Evolutionary conservation across 2,329 filamentous ascomycete genomes (phyloP).

Genomic region (Macrophomina tecta): DNA sequence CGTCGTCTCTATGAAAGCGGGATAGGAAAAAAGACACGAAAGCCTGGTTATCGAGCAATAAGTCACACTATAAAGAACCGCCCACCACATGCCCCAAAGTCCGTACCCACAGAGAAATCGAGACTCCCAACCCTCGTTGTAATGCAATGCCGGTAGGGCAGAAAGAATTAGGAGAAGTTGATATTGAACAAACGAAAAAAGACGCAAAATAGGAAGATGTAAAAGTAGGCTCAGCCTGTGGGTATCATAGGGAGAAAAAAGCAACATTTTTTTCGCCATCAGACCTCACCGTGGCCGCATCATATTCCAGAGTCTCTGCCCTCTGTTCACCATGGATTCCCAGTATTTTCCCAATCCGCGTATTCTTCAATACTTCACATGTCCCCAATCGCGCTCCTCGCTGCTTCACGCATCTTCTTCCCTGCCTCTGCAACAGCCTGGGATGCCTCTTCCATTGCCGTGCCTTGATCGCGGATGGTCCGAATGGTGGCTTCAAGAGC

Average conservation of each 20-base stretch:
- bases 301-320: neutral
- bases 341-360: neutral
- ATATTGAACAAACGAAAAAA: neutral
- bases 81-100: neutral
- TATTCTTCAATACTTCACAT: conserved; percentile 1
- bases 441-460: conserved; percentile 38
- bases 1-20: neutral
- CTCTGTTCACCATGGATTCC: neutral
- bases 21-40: neutral
- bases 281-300: conserved; percentile 5
- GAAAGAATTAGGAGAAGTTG: neutral
- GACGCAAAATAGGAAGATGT: neutral
- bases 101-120: neutral
- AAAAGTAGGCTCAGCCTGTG: conserved; percentile 18
- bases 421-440: conserved; percentile 37
- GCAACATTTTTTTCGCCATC: conserved; percentile 22
- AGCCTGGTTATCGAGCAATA: neutral
- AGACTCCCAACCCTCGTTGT: neutral
- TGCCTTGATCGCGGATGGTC: conserved; percentile 38
- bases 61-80: neutral
- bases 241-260: conserved; percentile 20
- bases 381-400: conserved; percentile 28
- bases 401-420: conserved; percentile 36
- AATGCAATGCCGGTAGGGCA: conserved; percentile 1
- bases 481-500: conserved; percentile 37